Base-by-base conservation (phyloP, 2,329 filamentous ascomycete species). In the Cladobotryum mycophilum region DNA sequence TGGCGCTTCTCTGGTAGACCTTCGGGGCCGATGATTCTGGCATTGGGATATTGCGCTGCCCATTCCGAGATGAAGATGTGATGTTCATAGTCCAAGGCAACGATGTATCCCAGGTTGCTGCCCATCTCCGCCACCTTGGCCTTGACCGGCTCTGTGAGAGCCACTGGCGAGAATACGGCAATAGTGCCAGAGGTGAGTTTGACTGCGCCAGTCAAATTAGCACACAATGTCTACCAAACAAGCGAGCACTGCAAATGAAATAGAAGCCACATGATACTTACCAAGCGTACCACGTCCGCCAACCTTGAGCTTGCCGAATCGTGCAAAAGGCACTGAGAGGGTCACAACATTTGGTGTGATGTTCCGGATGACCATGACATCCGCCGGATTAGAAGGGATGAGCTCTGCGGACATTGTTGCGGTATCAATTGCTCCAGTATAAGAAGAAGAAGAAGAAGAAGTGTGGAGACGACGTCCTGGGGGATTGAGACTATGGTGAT, bases 11-110 rank as follows among this genome's bases (percentile, higher is more conserved):
- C 89, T 18, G 82, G 83, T 1, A 99, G 80, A 0, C 88, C 89
- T 60, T 92, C 85, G 1, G 89, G 87, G 1, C 84, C 92, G 60
- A 97, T 80, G 44, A 99, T 77, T 60, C 85, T 84, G 33, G 92
- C 91, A 40, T 78, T 67, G 0, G 92, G 91, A 66, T 82, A 97
- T 22, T 82, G 87, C 45, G 79, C 73, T 61, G 87, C 82, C 92
- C 93, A 99, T 45, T 88, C 77, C 0, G 87, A 85, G 48, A 99
- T 67, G 74, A 93, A 95, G 66, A 99, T 89, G 77, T 99, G 93
- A 70, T 99, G 93, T 73, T 99, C 90, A 47, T 88, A 78, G 67
- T 99, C 93, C 1, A 86, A 82, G 1, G 93, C 92, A 22, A 92
- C 76, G 58, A 99, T 84, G 76, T 97, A 97, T 58, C 79, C 80